Evolutionary conservation across 495 filamentous ascomycete species (phyloP), one percentile per base, ranked within the genome.

Genomic region (Usnea hakonensis): DNA sequence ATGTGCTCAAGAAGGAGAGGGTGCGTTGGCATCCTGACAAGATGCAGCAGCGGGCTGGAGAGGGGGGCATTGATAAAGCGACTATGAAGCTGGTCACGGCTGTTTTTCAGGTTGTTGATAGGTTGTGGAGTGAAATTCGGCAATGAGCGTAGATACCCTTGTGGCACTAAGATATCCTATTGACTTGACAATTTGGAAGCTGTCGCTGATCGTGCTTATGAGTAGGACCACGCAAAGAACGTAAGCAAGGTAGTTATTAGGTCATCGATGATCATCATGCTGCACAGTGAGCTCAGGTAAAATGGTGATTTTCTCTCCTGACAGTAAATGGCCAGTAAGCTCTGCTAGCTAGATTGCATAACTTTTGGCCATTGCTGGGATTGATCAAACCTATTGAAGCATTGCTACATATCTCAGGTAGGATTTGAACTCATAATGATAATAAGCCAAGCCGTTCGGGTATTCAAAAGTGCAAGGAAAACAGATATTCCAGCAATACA

Each of bases 11-110:
- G 74, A 72, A 81, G 21, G 94, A 99, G 76, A 82, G 94, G 41
- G 85, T 97, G 13, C 77, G 91, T 13, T 99, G 94, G 94, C 94
- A 99, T 81, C 94, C 94, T 13, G 94, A 99, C 74, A 99, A 97
- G 79, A 88, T 97, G 37, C 90, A 95, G 78, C 95, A 97, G 75
- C 83, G 86, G 53, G 85, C 92, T 67, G 89, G 90, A 2, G 83
- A 80, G 0, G 73, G 80, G 61, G 79, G 81, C 7, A 75, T 89
- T 46, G 85, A 90, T 50, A 83, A 88, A 21, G 74, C 78, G 3
- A 83, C 85, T 2, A 81, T 95, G 72, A 87, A 87, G 74, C 82
- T 81, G 55, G 89, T 97, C 19, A 98, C 92, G 16, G 87, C 88
- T 8, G 87, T 96, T 13, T 98, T 98, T 69, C 93, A 97, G 77